Base-by-base conservation (phyloP, 2,329 filamentous ascomycete genomes). In the Clarireedia monteithiana region DNA sequence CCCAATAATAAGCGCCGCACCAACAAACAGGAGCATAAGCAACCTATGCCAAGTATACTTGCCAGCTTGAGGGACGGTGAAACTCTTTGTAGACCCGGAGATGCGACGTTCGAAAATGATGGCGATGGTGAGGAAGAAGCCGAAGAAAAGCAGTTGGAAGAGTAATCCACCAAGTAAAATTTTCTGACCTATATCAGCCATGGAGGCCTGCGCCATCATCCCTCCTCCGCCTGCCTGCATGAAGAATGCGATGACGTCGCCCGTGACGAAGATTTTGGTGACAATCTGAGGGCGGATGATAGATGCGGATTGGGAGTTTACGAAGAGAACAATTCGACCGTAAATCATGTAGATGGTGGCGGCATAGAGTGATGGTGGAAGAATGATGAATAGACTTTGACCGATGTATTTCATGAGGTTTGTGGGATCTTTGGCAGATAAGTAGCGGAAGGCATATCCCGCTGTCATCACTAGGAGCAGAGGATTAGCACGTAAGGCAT, bases 251-350 rank as follows among this genome's bases (percentile, higher is more conserved):
- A 80, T 42, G 4, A 82, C 67, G 59, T 84, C 81, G 30, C 80
- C 78, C 9, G 65, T 53, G 3, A 84, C 79, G 57, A 84, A 84
- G 48, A 79, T 70, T 53, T 75, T 77, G 5, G 80, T 83, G 6
- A 83, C 67, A 69, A 75, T 75, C 7, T 58, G 67, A 0, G 69
- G 66, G 0, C 68, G 65, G 50, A 77, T 69, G 17, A 76, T 60
- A 0, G 74, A 73, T 26, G 61, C 54, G 5, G 50, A 34, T 6
- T 57, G 56, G 27, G 47, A 40, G 27, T 60, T 55, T n/a, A 63
- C 61, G 24, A 60, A 58, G 17, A 63, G 34, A 9, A 66, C 62
- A 34, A 67, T 62, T 5, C 64, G 62, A 30, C 64, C 66, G 46
- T 65, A 63, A 24, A 62, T 62, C 67, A 69, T 69, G 57, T 69